These are phyloP conservation scores for Pleurotus djamor DNA, from an alignment of 768 basidiomycete species.

Conservation along the genomic window DNA sequence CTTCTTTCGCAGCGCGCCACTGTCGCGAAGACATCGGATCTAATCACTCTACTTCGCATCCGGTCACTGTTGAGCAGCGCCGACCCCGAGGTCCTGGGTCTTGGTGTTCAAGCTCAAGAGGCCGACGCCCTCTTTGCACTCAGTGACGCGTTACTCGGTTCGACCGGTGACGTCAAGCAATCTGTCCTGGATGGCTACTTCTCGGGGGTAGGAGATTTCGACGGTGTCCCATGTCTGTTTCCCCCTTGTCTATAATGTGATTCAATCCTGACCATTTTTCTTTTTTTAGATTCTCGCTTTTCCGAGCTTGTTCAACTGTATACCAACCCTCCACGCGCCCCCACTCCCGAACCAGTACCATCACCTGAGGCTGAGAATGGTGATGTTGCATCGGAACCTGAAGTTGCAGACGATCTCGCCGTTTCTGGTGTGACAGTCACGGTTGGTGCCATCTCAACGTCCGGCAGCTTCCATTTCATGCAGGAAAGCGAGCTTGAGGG, in stretches of 20 bases:
- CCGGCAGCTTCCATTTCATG: conserved; percentile 75
- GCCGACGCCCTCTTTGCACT: conserved; percentile 50
- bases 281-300: conserved; percentile 53
- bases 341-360: conserved; percentile 36
- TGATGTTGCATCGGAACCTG: conserved; percentile 14
- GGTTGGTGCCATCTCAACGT: conserved; percentile 34
- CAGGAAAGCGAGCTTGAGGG: conserved; percentile 77
- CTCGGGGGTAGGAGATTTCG: conserved; percentile 53
- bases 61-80: conserved; percentile 47
- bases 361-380: conserved; percentile 17
- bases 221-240: conserved; percentile 63
- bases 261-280: conserved; percentile 8
- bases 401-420: conserved; percentile 8
- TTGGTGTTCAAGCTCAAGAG: conserved; percentile 51
- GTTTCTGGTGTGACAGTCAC: conserved; percentile 26
- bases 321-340: conserved; percentile 45
- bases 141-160: conserved; percentile 53
- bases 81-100: conserved; percentile 35
- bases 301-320: conserved; percentile 53
- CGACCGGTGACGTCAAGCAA: conserved; percentile 48
- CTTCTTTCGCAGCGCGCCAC: conserved; percentile 11
- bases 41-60: conserved; percentile 61
- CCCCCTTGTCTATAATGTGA: background rate
- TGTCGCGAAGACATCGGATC: conserved; percentile 39
- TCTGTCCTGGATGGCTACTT: conserved; percentile 54